A percentile compares a stretch with the other conserved stretches of the same genome.
phyloP scores from a whole-genome alignment of 495 filamentous ascomycete species.

The Penicillium cosmopolitanum region DNA sequence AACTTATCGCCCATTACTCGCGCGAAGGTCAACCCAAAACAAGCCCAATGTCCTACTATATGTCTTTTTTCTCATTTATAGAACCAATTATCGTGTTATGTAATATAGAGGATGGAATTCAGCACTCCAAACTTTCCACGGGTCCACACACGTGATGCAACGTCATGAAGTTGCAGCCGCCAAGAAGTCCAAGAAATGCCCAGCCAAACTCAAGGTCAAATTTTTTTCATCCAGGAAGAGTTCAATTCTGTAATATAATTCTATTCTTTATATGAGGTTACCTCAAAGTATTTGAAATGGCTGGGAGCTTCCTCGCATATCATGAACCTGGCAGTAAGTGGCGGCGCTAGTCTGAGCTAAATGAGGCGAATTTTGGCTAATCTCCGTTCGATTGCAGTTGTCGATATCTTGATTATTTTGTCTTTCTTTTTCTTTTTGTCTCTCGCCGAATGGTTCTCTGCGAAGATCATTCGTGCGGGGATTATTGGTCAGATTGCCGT shows the following conservation, averaged over 20 bases:
- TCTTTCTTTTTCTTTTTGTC: constrained; percentile 41
- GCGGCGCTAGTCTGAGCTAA: neutral
- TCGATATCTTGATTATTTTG: constrained; percentile 34
- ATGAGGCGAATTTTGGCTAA: neutral
- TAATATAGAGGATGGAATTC: too few relatives aligned
- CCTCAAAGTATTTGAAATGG: constrained; percentile 20
- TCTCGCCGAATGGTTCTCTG: constrained; percentile 35
- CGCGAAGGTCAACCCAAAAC: too few relatives aligned
- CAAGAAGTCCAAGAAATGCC: constrained; percentile 3
- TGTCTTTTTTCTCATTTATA: too few relatives aligned
- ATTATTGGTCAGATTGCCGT: constrained; percentile 39
- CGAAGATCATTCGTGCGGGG: constrained; percentile 35
- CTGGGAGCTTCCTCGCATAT: constrained; percentile 35
- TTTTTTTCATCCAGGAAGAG: neutral
- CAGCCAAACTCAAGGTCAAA: neutral
- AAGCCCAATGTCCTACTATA: too few relatives aligned
- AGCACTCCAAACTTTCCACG: neutral
- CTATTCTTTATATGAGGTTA: neutral
- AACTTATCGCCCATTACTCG: too few relatives aligned
- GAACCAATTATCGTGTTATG: too few relatives aligned
- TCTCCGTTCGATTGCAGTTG: constrained; percentile 19
- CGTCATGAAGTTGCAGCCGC: neutral
- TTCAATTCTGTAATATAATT: too few relatives aligned
- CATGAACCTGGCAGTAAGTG: constrained; percentile 38
- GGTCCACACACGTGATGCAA: neutral